Evolutionary conservation across 345 rosid species (phyloP).

Genomic region (Rhizophora apiculata): DNA sequence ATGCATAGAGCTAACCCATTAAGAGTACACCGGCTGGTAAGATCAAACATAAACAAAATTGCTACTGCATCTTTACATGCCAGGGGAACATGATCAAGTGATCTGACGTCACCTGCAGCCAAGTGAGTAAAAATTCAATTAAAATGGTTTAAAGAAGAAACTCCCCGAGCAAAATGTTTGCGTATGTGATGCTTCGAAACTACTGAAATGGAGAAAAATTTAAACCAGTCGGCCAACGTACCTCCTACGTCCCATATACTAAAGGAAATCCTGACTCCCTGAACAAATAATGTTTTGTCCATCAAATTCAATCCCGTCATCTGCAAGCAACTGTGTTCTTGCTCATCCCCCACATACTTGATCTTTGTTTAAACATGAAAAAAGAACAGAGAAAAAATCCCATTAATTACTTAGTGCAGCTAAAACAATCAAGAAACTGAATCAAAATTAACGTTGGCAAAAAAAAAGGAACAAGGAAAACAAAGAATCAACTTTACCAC

Average conservation of each 20-base stretch:
- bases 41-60: conserved; percentile 94
- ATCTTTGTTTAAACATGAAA: conserved; percentile 34
- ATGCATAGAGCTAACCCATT: conserved; percentile 47
- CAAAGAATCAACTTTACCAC: conserved; percentile 41
- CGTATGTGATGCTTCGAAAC: too few relatives aligned
- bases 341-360: conserved; percentile 85
- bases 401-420: background rate
- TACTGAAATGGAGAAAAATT: background rate
- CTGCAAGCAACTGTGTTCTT: conserved; percentile 52
- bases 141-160: background rate
- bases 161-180: background rate
- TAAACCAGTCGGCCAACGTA: conserved; percentile 14
- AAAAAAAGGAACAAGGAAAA: background rate
- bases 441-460: too few relatives aligned
- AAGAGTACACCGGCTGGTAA: conserved; percentile 91
- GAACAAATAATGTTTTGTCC: conserved; percentile 77
- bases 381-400: background rate
- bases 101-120: conserved; percentile 53
- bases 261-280: conserved; percentile 78
- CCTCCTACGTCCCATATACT: conserved; percentile 98
- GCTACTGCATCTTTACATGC: conserved; percentile 99
- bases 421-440: too few relatives aligned
- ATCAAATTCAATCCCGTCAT: conserved; percentile 84
- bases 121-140: background rate
- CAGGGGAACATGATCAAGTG: conserved; percentile 74